These are phyloP conservation scores for Ophiocytium majus DNA, from an alignment of 352 stramenopile species.

Conservation along the genomic window DNA sequence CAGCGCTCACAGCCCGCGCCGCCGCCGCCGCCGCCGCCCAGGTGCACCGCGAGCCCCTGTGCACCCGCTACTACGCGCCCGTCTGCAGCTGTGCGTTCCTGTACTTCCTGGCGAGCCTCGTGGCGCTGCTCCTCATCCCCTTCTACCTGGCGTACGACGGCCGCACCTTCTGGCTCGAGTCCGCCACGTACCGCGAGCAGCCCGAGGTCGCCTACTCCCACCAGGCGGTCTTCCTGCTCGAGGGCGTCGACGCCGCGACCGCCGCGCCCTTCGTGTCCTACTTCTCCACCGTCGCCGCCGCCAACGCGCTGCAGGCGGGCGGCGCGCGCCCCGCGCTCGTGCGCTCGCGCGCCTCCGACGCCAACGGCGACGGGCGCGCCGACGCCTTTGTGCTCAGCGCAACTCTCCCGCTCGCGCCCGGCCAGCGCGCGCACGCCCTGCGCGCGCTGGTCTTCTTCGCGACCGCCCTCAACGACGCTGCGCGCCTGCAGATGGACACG, in stretches of 20 bases:
- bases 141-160: neutral
- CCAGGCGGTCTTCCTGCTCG: neutral
- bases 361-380: neutral
- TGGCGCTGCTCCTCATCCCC: neutral
- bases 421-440: neutral
- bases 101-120: neutral
- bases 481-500: neutral
- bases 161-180: neutral
- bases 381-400: neutral
- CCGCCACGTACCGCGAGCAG: neutral
- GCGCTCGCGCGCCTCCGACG: neutral
- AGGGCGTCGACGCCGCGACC: neutral
- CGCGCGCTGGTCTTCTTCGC: neutral
- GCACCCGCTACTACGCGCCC: neutral
- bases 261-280: neutral
- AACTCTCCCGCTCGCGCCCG: neutral
- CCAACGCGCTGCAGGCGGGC: neutral
- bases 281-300: neutral
- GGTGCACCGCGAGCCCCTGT: neutral
- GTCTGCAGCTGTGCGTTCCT: conserved; percentile 8
- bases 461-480: neutral
- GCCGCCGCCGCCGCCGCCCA: neutral
- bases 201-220: neutral
- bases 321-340: neutral
- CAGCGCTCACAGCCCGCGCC: neutral